Evolutionary conservation across 495 filamentous ascomycete genomes (phyloP), one percentile per base, ranked within the genome.

Genomic region (Bacidia rubella): DNA sequence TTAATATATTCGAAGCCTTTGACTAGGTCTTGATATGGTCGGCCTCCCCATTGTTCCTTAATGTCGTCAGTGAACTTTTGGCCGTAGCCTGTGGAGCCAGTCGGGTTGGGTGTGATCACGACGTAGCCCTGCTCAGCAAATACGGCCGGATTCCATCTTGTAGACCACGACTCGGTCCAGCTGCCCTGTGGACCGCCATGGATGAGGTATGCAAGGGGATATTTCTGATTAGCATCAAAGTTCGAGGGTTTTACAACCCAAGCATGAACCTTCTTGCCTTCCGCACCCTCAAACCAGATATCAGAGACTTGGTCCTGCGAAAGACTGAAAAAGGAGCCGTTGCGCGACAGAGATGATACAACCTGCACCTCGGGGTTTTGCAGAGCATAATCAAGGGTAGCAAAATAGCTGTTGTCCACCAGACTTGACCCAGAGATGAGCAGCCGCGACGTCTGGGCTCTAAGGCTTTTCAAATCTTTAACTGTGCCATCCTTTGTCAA

Each of bases 81-180:
- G 3, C 89, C 89, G 57, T 93, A 95, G 1, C 86, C 83, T 17
- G 87, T 90, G 55, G 79, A 85, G 10, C 89, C 89, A 0, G 87
- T 93, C 10, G 89, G 89, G 60, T 95, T 94, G 5, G 88, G 87
- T n/a, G 78, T 75, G 20, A 95, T 77, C 10, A 87, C 86, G 11
- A 95, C 79, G 56, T 93, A 62, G 11, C 89, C 90, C 62, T 93
- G 86, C 63, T 95, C 89, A 2, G 90, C 88, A 62, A 90, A 94
- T 3, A 93, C 75, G 5, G 86, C 87, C 0, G 86, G 87, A 56
- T 96, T 96, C 90, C 90, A 95, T 15, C 90, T 73, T 0, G 85
- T 94, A 54, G 76, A 83, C 89, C 89, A 95, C 25, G 76, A 68
- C 61, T 94, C 86, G 4, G 72, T 75, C 87, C 88, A 94, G 1